Conservation (phyloP, 2,329 filamentous ascomycete genomes). For the Cytospora schulzeri region DNA sequence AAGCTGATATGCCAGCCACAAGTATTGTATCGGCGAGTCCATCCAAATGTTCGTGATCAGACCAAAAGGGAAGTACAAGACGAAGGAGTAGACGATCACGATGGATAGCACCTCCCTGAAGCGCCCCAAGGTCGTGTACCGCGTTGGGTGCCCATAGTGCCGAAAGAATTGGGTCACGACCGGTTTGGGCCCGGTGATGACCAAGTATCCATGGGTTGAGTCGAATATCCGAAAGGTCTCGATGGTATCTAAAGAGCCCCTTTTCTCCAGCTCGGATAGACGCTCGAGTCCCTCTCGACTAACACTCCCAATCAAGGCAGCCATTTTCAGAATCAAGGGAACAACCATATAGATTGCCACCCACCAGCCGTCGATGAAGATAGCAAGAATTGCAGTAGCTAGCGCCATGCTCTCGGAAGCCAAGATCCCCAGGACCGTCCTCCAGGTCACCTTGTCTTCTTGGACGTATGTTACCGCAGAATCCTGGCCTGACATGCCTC, state of each 20-base stretch:
- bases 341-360: neutral
- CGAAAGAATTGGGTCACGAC: slow-evolving; percentile 3
- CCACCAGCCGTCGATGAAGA: neutral
- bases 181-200: slow-evolving; percentile 1
- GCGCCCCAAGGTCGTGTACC: neutral
- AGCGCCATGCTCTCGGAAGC: neutral
- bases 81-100: neutral
- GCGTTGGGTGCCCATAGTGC: neutral
- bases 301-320: neutral
- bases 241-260: neutral
- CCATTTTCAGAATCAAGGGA: neutral
- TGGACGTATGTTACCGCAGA: neutral
- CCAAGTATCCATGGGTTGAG: neutral
- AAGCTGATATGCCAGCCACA: slow-evolving; percentile 4
- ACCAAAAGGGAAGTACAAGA: neutral
- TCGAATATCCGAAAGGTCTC: neutral
- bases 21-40: neutral
- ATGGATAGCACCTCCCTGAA: slow-evolving; percentile 1
- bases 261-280: neutral
- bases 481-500: neutral
- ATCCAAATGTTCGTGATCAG: neutral
- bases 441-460: neutral
- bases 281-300: neutral
- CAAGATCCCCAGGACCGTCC: neutral
- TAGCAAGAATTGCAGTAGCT: neutral